Base-by-base conservation (phyloP, 495 filamentous ascomycete species). In the Lasiosphaeriaceae sp. region DNA sequence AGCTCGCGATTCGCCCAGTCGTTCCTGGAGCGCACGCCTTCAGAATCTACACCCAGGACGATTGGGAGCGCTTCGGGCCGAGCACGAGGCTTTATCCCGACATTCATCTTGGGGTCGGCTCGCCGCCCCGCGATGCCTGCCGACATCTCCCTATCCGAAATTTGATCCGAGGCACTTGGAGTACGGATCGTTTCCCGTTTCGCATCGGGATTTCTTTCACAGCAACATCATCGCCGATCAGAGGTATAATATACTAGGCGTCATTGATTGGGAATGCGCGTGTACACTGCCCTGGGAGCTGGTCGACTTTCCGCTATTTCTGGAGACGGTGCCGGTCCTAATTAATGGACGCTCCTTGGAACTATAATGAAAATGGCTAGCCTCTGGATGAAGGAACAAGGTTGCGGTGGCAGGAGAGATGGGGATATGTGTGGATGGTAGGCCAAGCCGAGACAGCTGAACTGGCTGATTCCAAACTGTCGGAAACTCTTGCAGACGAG, bases 161-260 rank as follows among this genome's bases (percentile, higher is more conserved):
- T n/a, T n/a, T n/a, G n/a, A n/a, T n/a, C n/a, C n/a, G n/a, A n/a
- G n/a, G n/a, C n/a, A n/a, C n/a, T n/a, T n/a, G n/a, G n/a, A n/a
- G n/a, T n/a, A n/a, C n/a, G 64, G 66, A 17, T 62, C 66, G 34
- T 67, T 67, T 41, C 64, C 64, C 29, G 35, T 67, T 14, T 58
- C 39, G 26, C 69, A 75, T 56, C 50, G 53, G 41, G 67, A 73
- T 46, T 67, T 73, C 45, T 48, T 62, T 29, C 61, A 70, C 41
- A 75, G 64, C 57, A 73, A 73, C 47, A 68, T 75, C 49, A 64
- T 75, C 16, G 62, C 71, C 11, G 60, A 72, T 55, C 49, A 67
- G 11, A 44, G 23, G n/a, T 72, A 66, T 53, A 41, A 60, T 3
- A 58, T 69, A 14, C 58, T 69, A 3, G 69, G 66, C 29, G 52